Evolutionary conservation across 2,329 filamentous ascomycete species (phyloP), one percentile per base, ranked within the genome.

Genomic region (Fusarium sp.): DNA sequence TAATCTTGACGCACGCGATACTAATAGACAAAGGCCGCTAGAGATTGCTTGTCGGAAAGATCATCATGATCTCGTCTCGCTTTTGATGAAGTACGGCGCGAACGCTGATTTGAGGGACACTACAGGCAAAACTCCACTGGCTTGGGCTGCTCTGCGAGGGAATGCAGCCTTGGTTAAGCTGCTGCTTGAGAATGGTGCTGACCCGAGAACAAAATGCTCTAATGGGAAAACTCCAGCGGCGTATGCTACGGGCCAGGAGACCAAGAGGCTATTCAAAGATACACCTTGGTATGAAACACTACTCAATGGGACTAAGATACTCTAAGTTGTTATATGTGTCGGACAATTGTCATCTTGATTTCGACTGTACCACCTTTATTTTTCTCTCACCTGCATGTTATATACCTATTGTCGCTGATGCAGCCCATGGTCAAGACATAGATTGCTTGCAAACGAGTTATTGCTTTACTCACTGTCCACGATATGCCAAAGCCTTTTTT

Each of bases 151-250:
- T 0, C 10, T 46, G 0, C 9, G 10, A 0, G 46, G 59, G 0
- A 46, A 63, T 15, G 14, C 14, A 1, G 6, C 13, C 1, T 2
- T 62, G 18, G 46, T 38, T 1, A 62, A 31, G 17, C 13, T 61
- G 2, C 3, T 63, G 8, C 14, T 63, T 9, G 46, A 48, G 8
- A 31, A 62, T 26, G 59, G 57, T 0, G 57, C 57, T 5, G 22
- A 48, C n/a, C 57, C 57, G 7, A 63, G 26, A 2, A 18, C 59
- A 1, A 63, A 46, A 20, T 63, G 59, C 17, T 17, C 57, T 0
- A 63, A 63, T 46, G 57, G 59, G 1, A 63, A 62, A 14, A 62
- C 40, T 5, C 18, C 57, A 11, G 57, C 22, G 14, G 34, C 40
- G 3, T 63, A 55, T 43, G 57, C 46, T 2, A 31, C 22, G 5